Conservation (phyloP, 768 basidiomycete species). For the Podaxis carcinomalis region DNA sequence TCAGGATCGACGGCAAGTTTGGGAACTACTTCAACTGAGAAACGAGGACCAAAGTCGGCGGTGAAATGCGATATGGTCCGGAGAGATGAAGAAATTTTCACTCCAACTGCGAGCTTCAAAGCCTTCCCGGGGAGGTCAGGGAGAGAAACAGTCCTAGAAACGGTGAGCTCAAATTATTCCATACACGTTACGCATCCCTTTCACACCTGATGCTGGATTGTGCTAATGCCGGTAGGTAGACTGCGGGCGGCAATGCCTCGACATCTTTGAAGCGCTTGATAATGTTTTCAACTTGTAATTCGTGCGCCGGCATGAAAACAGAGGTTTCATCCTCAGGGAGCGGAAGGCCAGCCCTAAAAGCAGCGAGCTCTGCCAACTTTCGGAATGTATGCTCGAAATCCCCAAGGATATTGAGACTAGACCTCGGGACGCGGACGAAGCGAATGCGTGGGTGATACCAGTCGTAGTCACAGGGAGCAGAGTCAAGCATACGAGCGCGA, state of each 20-base stretch:
- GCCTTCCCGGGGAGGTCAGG: conserved; percentile 41
- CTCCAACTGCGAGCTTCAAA: conserved; percentile 49
- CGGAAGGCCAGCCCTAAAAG: conserved; percentile 24
- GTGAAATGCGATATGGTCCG: conserved; percentile 59
- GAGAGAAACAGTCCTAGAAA: conserved; percentile 40
- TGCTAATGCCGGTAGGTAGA: conserved; percentile 37
- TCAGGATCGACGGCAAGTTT: conserved; percentile 38
- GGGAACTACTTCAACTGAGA: conserved; percentile 45
- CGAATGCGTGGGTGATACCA: conserved; percentile 52
- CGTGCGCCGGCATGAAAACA: conserved; percentile 48
- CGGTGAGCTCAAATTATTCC: not conserved
- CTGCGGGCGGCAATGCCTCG: conserved; percentile 35
- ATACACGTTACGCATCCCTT: not conserved
- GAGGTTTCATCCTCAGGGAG: conserved; percentile 23
- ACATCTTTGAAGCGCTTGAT: conserved; percentile 37
- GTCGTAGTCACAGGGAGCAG: conserved; percentile 34
- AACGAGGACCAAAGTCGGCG: conserved; percentile 53
- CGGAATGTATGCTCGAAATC: conserved; percentile 34
- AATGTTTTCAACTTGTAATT: conserved; percentile 46
- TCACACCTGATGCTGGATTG: conserved; percentile 53
- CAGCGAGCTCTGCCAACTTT: conserved; percentile 27
- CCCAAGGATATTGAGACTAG: conserved; percentile 35
- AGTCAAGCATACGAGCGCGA: conserved; percentile 40
- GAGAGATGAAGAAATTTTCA: conserved; percentile 53
- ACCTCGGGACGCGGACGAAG: conserved; percentile 38